A percentile compares a stretch with the other conserved stretches of the same genome.
These are phyloP conservation scores for Podospora sp. DNA, from an alignment of 495 filamentous ascomycete genomes.

Conservation along the genomic window DNA sequence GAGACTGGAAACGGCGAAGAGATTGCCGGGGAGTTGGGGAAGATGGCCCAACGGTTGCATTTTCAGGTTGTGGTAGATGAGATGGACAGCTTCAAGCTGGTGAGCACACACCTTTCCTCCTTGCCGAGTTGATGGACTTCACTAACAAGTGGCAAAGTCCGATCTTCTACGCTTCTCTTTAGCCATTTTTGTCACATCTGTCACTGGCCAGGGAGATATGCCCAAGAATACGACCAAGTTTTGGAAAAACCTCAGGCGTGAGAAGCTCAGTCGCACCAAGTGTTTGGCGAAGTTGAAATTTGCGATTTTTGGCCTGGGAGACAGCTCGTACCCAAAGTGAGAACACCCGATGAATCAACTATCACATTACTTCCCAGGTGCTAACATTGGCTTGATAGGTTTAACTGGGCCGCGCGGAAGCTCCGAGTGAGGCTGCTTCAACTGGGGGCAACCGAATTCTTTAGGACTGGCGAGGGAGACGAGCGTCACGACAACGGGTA, in stretches of 20 bases:
- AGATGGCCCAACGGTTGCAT: conserved; percentile 69
- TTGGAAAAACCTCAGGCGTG: conserved; percentile 82
- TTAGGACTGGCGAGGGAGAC: conserved; percentile 81
- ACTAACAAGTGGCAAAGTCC: conserved; percentile 36
- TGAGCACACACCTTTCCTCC: conserved; percentile 52
- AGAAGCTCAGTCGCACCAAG: conserved; percentile 69
- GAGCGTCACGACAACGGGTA: conserved; percentile 93
- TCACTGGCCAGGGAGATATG: conserved; percentile 92
- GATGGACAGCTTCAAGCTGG: conserved; percentile 74
- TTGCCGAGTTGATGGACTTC: background rate
- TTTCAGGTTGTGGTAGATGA: conserved; percentile 74
- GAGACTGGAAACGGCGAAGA: conserved; percentile 95
- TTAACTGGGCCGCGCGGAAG: conserved; percentile 91
- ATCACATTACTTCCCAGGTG: background rate
- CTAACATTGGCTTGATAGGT: conserved; percentile 52
- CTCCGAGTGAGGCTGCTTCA: conserved; percentile 83
- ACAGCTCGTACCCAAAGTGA: conserved; percentile 91
- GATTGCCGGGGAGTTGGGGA: conserved; percentile 79
- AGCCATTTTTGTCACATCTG: conserved; percentile 80
- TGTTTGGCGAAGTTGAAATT: conserved; percentile 70
- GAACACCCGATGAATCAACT: background rate
- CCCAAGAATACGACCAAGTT: conserved; percentile 77
- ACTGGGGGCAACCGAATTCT: conserved; percentile 78
- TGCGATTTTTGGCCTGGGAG: conserved; percentile 86
- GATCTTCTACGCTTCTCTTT: conserved; percentile 57